Evolutionary conservation across 2,329 filamentous ascomycete species (phyloP), one percentile per base, ranked within the genome.

Genomic region (Pleochaeta shiraiana): DNA sequence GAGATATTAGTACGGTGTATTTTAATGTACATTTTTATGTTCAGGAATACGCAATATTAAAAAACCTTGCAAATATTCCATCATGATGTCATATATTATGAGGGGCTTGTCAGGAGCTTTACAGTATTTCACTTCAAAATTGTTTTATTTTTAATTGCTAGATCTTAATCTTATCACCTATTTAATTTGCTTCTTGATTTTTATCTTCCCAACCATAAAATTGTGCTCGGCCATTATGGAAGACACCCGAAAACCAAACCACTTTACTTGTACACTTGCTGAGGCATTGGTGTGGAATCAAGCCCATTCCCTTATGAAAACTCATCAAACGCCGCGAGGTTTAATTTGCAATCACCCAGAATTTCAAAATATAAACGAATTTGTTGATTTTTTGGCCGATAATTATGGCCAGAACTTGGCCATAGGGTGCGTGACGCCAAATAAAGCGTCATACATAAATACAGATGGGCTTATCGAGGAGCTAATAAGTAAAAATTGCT

Each of bases 251-350:
- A 43, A 43, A 19, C 37, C 63, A 39, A 66, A 66, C 37, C 83
- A 84, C 71, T 85, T 85, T 69, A 78, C 78, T 3, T 85, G 82
- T 70, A 84, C 81, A 0, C 75, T 85, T 1, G 82, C 80, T 0
- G 77, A 84, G 70, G 21, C 74, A 83, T 55, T 26, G 14, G 21
- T 14, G 14, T 30, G 28, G 50, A 55, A 55, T 55, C 12, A 55
- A 55, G 50, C 37, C 37, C 37, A 43, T 43, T 43, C n/a, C 37
- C 14, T 14, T 19, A 21, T 55, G 14, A 55, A 55, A 16, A 30
- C 50, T 55, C 12, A 43, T 14, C 37, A 43, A 43, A 43, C 37
- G n/a, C 3, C 11, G 75, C 73, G 0, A 72, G 72, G 65, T 30
- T 53, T 7, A 71, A 64, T 33, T 68, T 63, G 34, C 68, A 69